Evolutionary conservation across 306 rosid genomes (phyloP).

Genomic region (Pueraria montana): DNA sequence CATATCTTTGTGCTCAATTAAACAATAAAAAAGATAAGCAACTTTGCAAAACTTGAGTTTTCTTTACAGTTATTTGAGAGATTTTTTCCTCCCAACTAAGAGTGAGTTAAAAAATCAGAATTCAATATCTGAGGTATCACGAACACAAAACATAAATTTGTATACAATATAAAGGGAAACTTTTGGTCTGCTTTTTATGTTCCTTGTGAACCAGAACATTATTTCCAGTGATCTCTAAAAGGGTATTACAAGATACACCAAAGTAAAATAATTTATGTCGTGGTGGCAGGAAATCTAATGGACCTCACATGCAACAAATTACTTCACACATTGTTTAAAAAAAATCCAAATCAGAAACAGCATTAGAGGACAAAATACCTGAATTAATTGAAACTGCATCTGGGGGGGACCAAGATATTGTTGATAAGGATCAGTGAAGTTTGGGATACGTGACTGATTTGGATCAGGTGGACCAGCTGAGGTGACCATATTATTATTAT

Average conservation of each 20-base stretch:
- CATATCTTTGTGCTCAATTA: slow-evolving; percentile 9
- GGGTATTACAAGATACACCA: not conserved
- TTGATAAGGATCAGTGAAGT: slow-evolving; percentile 73
- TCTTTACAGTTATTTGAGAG: not conserved
- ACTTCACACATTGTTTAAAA: not conserved
- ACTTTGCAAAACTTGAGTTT: slow-evolving; percentile 2
- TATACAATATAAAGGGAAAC: not conserved
- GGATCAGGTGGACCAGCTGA: slow-evolving; percentile 60
- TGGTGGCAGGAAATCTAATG: slow-evolving; percentile 8
- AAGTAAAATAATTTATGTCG: slow-evolving; percentile 25
- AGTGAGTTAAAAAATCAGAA: not conserved
- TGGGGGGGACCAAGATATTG: slow-evolving; percentile 77
- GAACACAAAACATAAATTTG: slow-evolving; percentile 1
- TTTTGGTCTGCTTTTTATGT: slow-evolving; percentile 21
- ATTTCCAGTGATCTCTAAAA: not conserved
- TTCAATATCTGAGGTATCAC: not conserved
- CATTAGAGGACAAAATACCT: slow-evolving; percentile 59
- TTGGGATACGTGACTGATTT: slow-evolving; percentile 63
- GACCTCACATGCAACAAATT: slow-evolving; percentile 13
- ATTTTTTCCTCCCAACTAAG: not conserved
- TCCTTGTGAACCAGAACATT: not conserved
- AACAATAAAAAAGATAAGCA: not conserved
- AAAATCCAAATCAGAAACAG: not conserved
- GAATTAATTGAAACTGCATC: slow-evolving; percentile 68
- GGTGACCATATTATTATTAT: slow-evolving; percentile 56